Base-by-base conservation (phyloP, 169 alveolate species). In the Babesia ovata region DNA sequence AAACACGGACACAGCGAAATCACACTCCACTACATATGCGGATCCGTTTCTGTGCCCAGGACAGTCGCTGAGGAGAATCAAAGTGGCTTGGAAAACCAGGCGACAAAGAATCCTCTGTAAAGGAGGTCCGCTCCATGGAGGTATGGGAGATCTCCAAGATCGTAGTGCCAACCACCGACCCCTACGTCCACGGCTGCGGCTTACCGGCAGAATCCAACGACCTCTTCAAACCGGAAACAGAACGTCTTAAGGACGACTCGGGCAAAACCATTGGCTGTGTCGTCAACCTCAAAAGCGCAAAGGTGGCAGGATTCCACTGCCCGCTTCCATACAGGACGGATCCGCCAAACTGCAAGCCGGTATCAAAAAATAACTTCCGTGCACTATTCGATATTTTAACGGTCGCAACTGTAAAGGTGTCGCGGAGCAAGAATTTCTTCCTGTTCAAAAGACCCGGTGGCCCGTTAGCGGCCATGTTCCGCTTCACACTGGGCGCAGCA, bases 111-210 rank as follows among this genome's bases (percentile, higher is more conserved):
- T 33, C 39, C 39, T 36, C 22, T 14, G 12, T 39, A 39, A 42
- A 28, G 75, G 44, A 22, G 39, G 4, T 10, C 19, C 45, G 84
- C 21, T 52, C 42, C 0, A 62, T 74, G 86, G 73, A 59, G 39
- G 19, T 76, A 26, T 65, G 76, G 86, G 78, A 57, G 2, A 21
- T 76, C 8, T 49, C 36, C 8, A 58, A 70, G 21, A 42, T 76
- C 4, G 17, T 10, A 10, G 11, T 76, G 11, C 66, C 70, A 28
- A 57, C 65, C 16, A 76, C 86, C 4, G 75, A 76, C 70, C 86
- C 86, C 12, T 76, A 71, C 48, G 73, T 76, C 1, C 72, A 44
- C 7, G 86, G 86, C 19, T 76, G 86, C 26, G 86, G 86, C 24
- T 44, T 66, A 24, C 57, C 67, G 3, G 73, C 50, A 9, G 65